Conservation (phyloP, 257 asterid species). For the Solanum lignicaule region DNA sequence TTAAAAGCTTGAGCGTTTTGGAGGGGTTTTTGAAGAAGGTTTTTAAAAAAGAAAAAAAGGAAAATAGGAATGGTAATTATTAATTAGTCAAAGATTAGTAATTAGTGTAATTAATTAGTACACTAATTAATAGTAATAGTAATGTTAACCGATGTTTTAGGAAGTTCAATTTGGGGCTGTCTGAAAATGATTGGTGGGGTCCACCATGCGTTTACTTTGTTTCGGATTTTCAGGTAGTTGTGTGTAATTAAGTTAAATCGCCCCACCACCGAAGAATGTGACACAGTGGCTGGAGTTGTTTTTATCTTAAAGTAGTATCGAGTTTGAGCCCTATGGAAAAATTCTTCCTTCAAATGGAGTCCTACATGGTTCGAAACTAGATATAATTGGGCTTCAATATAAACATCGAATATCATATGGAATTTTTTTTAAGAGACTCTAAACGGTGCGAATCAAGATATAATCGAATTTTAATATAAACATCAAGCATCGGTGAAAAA, state of each 20-base stretch:
- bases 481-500: too few species aligned
- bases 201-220: background rate
- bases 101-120: background rate
- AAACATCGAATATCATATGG: too few species aligned
- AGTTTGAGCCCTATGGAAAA: rapidly evolving
- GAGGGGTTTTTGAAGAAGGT: background rate
- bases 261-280: rapidly evolving
- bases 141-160: background rate
- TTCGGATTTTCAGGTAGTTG: background rate
- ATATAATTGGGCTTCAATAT: too few species aligned
- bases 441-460: too few species aligned
- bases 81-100: background rate
- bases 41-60: background rate
- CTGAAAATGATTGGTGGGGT: background rate
- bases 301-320: too few species aligned
- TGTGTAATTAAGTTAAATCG: background rate
- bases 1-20: background rate
- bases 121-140: background rate
- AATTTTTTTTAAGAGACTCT: too few species aligned
- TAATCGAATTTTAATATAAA: too few species aligned
- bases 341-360: too few species aligned
- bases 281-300: too few species aligned
- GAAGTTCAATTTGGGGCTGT: background rate
- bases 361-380: too few species aligned
- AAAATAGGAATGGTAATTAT: background rate